phyloP scores from a whole-genome alignment of 2,329 filamentous ascomycete genomes.

The Blumeria hordei region DNA sequence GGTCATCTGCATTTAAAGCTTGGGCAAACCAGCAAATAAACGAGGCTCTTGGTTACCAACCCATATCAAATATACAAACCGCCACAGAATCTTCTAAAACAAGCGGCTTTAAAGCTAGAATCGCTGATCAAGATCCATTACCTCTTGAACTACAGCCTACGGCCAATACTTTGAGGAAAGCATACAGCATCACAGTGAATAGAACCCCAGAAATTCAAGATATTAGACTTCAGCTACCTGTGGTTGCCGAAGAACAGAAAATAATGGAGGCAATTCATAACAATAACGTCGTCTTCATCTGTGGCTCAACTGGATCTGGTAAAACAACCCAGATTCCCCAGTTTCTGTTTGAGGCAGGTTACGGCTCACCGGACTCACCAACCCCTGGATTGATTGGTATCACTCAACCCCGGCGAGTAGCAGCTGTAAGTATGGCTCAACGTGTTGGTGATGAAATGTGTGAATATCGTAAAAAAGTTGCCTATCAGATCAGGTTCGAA shows the following conservation, averaged over 20 bases:
- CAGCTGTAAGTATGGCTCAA: slow-evolving; percentile 89
- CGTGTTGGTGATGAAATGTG: slow-evolving; percentile 73
- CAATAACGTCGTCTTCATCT: slow-evolving; percentile 71
- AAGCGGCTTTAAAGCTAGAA: slow-evolving; percentile 38
- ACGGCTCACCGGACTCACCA: slow-evolving; percentile 51
- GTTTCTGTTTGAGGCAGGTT: slow-evolving; percentile 85
- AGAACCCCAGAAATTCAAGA: slow-evolving; percentile 53
- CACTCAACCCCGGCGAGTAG: slow-evolving; percentile 83
- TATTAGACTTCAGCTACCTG: slow-evolving; percentile 55
- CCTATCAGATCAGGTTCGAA: slow-evolving; percentile 90
- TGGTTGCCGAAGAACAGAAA: slow-evolving; percentile 85
- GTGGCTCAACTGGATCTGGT: slow-evolving; percentile 85
- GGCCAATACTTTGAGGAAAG: slow-evolving; percentile 38
- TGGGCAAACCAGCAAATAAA: slow-evolving; percentile 82
- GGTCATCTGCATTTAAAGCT: slow-evolving; percentile 57
- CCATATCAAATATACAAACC: slow-evolving; percentile 17
- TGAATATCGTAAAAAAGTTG: slow-evolving; percentile 50
- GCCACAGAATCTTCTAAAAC: slow-evolving; percentile 25
- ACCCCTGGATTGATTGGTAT: slow-evolving; percentile 85
- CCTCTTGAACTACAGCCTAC: slow-evolving; percentile 39
- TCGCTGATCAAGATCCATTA: slow-evolving; percentile 44
- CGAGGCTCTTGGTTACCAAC: slow-evolving; percentile 45
- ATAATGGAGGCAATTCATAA: slow-evolving; percentile 97
- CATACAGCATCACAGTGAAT: slow-evolving; percentile 48
- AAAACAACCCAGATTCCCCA: slow-evolving; percentile 97